These are phyloP conservation scores for Zalerion maritima DNA, from an alignment of 495 filamentous ascomycete species.

Conservation along the genomic window DNA sequence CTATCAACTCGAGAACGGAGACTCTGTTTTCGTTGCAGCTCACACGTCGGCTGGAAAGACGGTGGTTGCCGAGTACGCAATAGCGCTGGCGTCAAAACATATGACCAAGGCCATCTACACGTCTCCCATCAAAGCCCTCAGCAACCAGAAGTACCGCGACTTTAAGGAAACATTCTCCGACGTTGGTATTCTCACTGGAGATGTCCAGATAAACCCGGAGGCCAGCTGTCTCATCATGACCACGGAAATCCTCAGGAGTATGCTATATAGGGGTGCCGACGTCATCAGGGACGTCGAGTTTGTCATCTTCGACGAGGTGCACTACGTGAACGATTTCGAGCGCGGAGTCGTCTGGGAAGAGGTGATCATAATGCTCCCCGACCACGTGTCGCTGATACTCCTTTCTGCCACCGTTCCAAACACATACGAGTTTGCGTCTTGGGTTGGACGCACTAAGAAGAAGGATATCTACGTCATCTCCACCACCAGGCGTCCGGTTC, in stretches of 20 bases:
- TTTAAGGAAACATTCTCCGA: slow-evolving; percentile 82
- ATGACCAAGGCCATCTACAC: slow-evolving; percentile 99
- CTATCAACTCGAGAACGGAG: slow-evolving; percentile 90
- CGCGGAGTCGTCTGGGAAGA: slow-evolving; percentile 98
- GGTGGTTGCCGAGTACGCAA: slow-evolving; percentile 95
- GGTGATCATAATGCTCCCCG: slow-evolving; percentile 98
- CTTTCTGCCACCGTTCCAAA: slow-evolving; percentile 96
- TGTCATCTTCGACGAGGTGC: slow-evolving; percentile 97
- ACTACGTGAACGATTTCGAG: slow-evolving; percentile 97
- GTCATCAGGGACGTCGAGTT: slow-evolving; percentile 95
- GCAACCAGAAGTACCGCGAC: slow-evolving; percentile 97
- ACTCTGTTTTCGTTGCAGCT: slow-evolving; percentile 97
- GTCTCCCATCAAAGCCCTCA: slow-evolving; percentile 94
- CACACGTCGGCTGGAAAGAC: slow-evolving; percentile 98
- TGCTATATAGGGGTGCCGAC: slow-evolving; percentile 94
- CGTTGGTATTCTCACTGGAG: slow-evolving; percentile 91
- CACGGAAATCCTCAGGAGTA: slow-evolving; percentile 92
- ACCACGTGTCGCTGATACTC: slow-evolving; percentile 88
- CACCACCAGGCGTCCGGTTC: slow-evolving; percentile 86
- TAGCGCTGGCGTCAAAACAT: slow-evolving; percentile 85
- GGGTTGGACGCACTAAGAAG: slow-evolving; percentile 96
- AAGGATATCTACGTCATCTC: slow-evolving; percentile 99
- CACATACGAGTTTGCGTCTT: slow-evolving; percentile 93
- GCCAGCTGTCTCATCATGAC: slow-evolving; percentile 99
- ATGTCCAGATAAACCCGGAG: slow-evolving; percentile 96